Conservation (phyloP, 1,284 basidiomycete species). For the Apiotrichum sp. region DNA sequence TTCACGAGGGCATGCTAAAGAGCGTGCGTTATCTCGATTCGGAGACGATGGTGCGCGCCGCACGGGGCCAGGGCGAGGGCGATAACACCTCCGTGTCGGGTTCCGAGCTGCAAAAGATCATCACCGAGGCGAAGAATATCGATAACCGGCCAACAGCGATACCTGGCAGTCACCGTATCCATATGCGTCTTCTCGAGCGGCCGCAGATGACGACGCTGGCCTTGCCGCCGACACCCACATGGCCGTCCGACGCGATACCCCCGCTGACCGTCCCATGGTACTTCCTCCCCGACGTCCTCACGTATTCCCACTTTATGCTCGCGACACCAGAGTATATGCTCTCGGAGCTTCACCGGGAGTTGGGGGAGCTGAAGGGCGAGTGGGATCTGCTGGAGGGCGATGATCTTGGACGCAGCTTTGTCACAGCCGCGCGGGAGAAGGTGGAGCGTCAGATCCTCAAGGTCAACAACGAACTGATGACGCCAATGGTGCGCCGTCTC, state of each 20-base stretch:
- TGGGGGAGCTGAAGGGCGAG: constrained; percentile 57
- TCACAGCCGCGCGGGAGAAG: constrained; percentile 70
- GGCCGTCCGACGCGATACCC: constrained; percentile 87
- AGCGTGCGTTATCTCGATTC: constrained; percentile 59
- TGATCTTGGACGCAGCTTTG: constrained; percentile 68
- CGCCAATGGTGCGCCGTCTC: constrained; percentile 45
- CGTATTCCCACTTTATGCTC: constrained; percentile 91
- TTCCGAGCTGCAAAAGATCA: constrained; percentile 3
- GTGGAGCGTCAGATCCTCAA: constrained; percentile 71
- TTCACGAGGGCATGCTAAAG: constrained; percentile 87
- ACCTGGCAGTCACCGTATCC: constrained; percentile 47
- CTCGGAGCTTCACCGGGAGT: constrained; percentile 64
- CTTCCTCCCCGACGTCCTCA: constrained; percentile 86
- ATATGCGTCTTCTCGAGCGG: constrained; percentile 85
- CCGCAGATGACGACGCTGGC: constrained; percentile 95
- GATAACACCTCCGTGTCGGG: neutral
- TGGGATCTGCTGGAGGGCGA: constrained; percentile 62
- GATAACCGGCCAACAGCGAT: constrained; percentile 32
- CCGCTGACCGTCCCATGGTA: constrained; percentile 84
- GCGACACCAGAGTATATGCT: constrained; percentile 81
- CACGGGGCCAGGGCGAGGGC: constrained; percentile 18
- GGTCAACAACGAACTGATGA: constrained; percentile 62
- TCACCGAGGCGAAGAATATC: constrained; percentile 41
- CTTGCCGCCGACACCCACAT: constrained; percentile 80
- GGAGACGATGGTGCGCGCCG: constrained; percentile 32